Conservation (phyloP, 2,329 filamentous ascomycete species). For the Penicillium sp. region DNA sequence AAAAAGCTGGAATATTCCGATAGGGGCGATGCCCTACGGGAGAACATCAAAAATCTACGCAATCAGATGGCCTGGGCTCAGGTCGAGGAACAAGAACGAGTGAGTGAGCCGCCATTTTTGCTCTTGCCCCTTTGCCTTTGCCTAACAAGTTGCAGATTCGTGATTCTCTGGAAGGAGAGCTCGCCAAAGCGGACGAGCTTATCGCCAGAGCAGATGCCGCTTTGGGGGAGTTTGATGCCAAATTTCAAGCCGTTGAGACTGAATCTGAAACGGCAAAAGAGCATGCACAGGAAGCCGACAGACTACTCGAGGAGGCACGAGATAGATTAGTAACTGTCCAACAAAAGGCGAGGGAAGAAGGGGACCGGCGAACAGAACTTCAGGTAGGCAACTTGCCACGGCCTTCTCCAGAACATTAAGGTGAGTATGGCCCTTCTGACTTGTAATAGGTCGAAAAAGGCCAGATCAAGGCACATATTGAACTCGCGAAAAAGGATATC, state of each 20-base stretch:
- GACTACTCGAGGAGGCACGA: slow-evolving; percentile 45
- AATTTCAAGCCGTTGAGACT: slow-evolving; percentile 46
- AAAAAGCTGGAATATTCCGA: slow-evolving; percentile 65
- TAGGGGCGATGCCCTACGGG: slow-evolving; percentile 65
- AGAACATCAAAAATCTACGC: slow-evolving; percentile 59
- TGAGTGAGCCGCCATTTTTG: slow-evolving; percentile 16
- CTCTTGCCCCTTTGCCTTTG: background rate
- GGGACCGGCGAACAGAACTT: background rate
- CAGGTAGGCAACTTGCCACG: background rate
- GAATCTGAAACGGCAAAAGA: slow-evolving; percentile 43
- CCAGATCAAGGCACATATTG: slow-evolving; percentile 61
- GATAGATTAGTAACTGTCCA: slow-evolving; percentile 41
- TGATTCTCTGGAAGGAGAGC: slow-evolving; percentile 37
- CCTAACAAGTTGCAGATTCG: slow-evolving; percentile 28
- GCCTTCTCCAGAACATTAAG: background rate
- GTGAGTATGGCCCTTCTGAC: slow-evolving; percentile 12
- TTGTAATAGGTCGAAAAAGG: slow-evolving; percentile 64
- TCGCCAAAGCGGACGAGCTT: slow-evolving; percentile 44
- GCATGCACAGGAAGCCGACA: slow-evolving; percentile 46
- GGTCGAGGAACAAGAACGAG: slow-evolving; percentile 72
- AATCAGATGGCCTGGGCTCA: slow-evolving; percentile 83
- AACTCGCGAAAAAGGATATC: slow-evolving; percentile 50
- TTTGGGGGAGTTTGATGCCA: slow-evolving; percentile 47
- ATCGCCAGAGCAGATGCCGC: slow-evolving; percentile 50
- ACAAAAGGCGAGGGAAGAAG: slow-evolving; percentile 45